phyloP scores from a whole-genome alignment of 768 basidiomycete genomes.

The Mycena metata region DNA sequence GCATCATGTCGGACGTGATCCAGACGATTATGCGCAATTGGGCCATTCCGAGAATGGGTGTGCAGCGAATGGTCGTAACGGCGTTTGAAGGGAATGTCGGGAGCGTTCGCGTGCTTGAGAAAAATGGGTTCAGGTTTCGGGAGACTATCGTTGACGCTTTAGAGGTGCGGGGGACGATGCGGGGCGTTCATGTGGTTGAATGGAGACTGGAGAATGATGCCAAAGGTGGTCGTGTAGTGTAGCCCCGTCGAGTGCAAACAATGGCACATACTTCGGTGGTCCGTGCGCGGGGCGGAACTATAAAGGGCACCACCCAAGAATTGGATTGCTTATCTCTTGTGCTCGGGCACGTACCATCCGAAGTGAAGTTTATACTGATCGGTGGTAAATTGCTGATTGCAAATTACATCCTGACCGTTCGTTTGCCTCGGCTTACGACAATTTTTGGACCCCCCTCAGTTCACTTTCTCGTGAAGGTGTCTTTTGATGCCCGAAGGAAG shows the following conservation, averaged over 20 bases:
- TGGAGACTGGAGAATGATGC: conserved; percentile 17
- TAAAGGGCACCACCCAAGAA: conserved; percentile 12
- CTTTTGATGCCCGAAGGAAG: conserved; percentile 24
- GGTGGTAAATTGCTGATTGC: conserved; percentile 97
- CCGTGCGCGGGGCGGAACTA: conserved; percentile 24
- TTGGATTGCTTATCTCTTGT: conserved; percentile 78
- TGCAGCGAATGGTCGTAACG: conserved; percentile 58
- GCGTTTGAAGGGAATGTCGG: conserved; percentile 68
- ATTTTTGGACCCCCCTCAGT: conserved; percentile 83
- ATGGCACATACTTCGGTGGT: conserved; percentile 7
- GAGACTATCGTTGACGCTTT: conserved; percentile 55
- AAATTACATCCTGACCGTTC: conserved; percentile 99
- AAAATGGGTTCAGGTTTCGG: conserved; percentile 67
- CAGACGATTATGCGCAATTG: conserved; percentile 67
- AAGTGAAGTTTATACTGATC: conserved; percentile 97
- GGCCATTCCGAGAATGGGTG: conserved; percentile 77
- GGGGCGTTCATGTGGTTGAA: conserved; percentile 39
- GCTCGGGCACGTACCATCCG: conserved; percentile 96
- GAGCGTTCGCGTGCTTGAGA: conserved; percentile 76
- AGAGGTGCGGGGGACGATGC: conserved; percentile 52
- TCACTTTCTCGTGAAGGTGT: conserved; percentile 47
- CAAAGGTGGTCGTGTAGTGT: neutral
- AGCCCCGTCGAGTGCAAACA: neutral
- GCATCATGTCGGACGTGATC: conserved; percentile 81
- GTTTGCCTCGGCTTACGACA: conserved; percentile 89